Base-by-base conservation (phyloP, 495 filamentous ascomycete genomes). In the Thermochaetoides thermophila region DNA sequence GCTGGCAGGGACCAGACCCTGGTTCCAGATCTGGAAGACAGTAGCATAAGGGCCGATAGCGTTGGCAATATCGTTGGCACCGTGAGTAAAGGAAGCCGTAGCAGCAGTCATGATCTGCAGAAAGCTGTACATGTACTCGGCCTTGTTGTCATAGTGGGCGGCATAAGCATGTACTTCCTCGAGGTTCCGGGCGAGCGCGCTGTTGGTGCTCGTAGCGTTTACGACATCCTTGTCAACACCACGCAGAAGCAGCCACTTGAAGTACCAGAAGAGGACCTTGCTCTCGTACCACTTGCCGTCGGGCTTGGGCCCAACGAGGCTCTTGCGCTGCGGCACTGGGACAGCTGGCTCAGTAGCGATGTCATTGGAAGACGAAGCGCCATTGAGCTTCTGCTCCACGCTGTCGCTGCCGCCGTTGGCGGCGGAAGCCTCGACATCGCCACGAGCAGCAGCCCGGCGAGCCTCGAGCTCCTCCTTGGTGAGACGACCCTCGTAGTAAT, bases 1-100 rank as follows among this genome's bases (percentile, higher is more conserved):
- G 5, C 19, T 73, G 35, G 56, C 35, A 1, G 59, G 50, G 4
- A 68, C 51, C 1, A 26, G 44, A 7, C 68, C 71, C 2, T 58
- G 52, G 10, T 56, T 51, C 77, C 78, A 87, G 41, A 74, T 64
- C 16, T 60, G 51, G 62, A 73, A 84, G 50, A 81, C 71, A 30
- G 70, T 75, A 22, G 77, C 70, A 55, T 68, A 80, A 17, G 78
- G 78, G 8, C 80, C 80, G 42, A 83, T 71, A 10, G 80, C 77
- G 29, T 84, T 83, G 27, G 73, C 64, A 38, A 84, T 70, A 49
- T 84, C 81, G 53, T 87, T 87, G 43, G 79, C 75, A 32, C 80
- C 80, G 56, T 85, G 80, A 5, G 77, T 74, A 35, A 85, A 81
- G 4, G 76, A 82, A 4, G 76, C 73, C 19, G 76, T 79, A 46